Evolutionary conservation across 129 eudicot species (phyloP).

Genomic region (Sambucus nigra): DNA sequence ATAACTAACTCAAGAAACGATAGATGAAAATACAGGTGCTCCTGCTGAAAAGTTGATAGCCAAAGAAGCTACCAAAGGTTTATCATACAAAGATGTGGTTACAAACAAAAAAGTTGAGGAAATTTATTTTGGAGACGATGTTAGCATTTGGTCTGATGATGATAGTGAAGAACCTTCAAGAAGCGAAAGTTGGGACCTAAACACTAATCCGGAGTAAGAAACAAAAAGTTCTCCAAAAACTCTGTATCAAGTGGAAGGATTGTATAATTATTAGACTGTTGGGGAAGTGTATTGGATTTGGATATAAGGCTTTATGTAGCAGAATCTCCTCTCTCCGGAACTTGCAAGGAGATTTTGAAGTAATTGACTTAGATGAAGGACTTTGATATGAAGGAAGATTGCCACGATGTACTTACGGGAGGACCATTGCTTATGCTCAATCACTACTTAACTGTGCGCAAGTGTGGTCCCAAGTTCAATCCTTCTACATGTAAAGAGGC

Average conservation of each 20-base stretch:
- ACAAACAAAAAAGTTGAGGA: neutral
- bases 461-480: neutral
- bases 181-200: neutral
- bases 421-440: neutral
- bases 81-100: neutral
- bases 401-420: neutral
- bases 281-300: neutral
- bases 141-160: neutral
- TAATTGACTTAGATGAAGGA: neutral
- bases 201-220: neutral
- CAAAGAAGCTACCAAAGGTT: no score
- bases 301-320: neutral
- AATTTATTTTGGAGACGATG: neutral
- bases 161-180: neutral
- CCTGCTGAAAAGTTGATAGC: no score
- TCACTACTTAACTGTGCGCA: neutral
- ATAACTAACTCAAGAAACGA: no score
- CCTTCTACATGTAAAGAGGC: neutral
- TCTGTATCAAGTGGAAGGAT: neutral
- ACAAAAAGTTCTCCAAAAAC: neutral
- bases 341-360: neutral
- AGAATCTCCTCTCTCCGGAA: neutral
- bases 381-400: neutral
- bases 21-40: no score
- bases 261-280: neutral